phyloP scores from a whole-genome alignment of 2,329 filamentous ascomycete genomes.

The Blastomyces silverae region DNA sequence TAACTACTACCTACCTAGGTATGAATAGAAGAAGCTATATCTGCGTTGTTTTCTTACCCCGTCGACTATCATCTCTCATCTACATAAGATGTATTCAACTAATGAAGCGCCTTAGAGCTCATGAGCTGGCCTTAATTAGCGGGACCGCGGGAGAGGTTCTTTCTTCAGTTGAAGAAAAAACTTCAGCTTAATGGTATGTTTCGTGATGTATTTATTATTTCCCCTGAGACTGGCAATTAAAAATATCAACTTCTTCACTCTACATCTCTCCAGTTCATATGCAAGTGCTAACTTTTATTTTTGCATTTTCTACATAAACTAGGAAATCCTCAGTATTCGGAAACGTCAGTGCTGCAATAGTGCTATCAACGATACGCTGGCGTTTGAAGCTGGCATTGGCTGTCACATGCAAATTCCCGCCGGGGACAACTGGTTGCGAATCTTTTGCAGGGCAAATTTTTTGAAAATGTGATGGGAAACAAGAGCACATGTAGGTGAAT shows the following conservation, averaged over 20 bases:
- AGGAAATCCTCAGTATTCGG: background rate
- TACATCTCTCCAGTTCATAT: no score
- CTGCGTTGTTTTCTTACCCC: no score
- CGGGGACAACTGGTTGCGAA: background rate
- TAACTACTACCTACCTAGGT: no score
- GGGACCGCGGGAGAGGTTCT: no score
- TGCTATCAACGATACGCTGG: background rate
- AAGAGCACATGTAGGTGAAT: background rate
- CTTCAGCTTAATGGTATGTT: background rate
- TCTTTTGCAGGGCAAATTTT: background rate
- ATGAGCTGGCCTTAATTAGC: background rate
- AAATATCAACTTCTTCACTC: background rate
- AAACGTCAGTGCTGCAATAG: background rate
- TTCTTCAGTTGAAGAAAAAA: background rate
- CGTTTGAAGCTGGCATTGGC: background rate
- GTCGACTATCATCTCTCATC: no score
- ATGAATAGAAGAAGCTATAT: no score
- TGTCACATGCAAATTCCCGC: background rate
- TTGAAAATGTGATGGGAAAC: background rate
- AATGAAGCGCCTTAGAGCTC: background rate
- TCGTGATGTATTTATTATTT: background rate
- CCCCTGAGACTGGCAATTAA: background rate
- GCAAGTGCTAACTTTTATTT: background rate
- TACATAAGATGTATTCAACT: background rate
- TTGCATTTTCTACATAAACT: background rate